Base-by-base conservation (phyloP, 176 grass and related monocot species). In the Tuctoria greenei region DNA sequence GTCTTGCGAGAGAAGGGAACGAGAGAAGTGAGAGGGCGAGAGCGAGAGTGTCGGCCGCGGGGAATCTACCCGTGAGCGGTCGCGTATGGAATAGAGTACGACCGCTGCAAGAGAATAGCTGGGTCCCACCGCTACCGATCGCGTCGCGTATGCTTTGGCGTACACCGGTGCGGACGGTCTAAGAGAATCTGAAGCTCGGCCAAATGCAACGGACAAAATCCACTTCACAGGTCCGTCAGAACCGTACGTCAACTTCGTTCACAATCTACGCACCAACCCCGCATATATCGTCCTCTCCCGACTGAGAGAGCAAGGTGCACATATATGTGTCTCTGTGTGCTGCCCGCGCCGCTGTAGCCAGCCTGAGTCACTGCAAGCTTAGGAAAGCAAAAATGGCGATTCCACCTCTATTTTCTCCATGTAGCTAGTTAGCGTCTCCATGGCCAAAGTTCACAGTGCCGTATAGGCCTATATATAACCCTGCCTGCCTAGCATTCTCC, bases 131-230 rank as follows among this genome's bases (percentile, higher is more conserved):
- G 31, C 31, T n/a, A n/a, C n/a, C n/a, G n/a, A n/a, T n/a, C n/a
- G n/a, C n/a, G n/a, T n/a, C n/a, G n/a, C n/a, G n/a, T n/a, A n/a
- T n/a, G n/a, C n/a, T n/a, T n/a, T n/a, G n/a, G n/a, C n/a, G n/a
- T n/a, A n/a, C n/a, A n/a, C n/a, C n/a, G 43, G 61, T 64, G 60
- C 71, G 71, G 75, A 59, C 79, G 68, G 69, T n/a, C 64, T 42
- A 12, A 76, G 36, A 80, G 84, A 92, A 96, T 90, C 89, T 89
- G 83, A 64, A 56, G 77, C 66, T 85, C 67, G 55, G 83, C 84
- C 86, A 92, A 85, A 84, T 72, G 81, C 93, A 85, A 78, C 86
- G 39, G 93, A n/a, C 93, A 96, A 95, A 96, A 87, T 61, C 92
- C 74, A 87, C 82, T 88, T 91, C 89, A 80, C 49, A 60, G 17